Base-by-base conservation (phyloP, 164 flowering plant genomes). In the grape (Vitis vinifera) region DNA sequence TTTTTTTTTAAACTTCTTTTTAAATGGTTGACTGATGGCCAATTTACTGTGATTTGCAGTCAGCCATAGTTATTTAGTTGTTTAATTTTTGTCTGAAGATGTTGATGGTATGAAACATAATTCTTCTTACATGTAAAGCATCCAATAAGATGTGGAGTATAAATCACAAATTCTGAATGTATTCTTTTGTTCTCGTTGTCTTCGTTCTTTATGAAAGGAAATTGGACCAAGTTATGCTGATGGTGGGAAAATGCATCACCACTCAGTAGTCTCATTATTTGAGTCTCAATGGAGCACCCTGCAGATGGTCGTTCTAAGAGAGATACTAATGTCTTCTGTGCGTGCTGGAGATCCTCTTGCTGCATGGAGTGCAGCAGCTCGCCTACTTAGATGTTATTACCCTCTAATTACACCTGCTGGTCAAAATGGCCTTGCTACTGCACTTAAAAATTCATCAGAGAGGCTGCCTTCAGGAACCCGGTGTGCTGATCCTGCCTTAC, bases 311-410 rank as follows among this genome's bases (percentile, higher is more conserved):
- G 98, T 96, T 15, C 85, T 96, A 53, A 86, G 95, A 75, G 99
- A 96, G 78, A 93, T 96, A 72, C 84, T 96, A 70, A 74, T 92
- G 15, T 93, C 99, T 75, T 88, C 99, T 74, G 87, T 91, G 48
- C 94, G 97, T 79, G 98, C 98, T 19, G 97, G 99, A 70, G 99
- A 96, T 85, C 97, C 98, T 76, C 89, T 93, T 80, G 90, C 95
- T 80, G 98, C 98, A 47, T 96, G 99, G 99, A 92, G 99, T 87
- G 98, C 99, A 65, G 97, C 99, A 68, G 97, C 99, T 68, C 90
- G 98, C 58, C 79, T 96, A 44, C 88, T 96, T 69, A 84, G 99
- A 79, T 93, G 91, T 62, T 92, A 96, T 74, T 96, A 96, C 73
- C 99, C 99, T 79, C 83, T 96, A 37, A 96, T 96, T 37, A 90